A percentile compares a stretch with the other conserved stretches of the same genome.
These are phyloP conservation scores for Thalassiosira gravida DNA, from an alignment of 352 stramenopile genomes.

Conservation along the genomic window DNA sequence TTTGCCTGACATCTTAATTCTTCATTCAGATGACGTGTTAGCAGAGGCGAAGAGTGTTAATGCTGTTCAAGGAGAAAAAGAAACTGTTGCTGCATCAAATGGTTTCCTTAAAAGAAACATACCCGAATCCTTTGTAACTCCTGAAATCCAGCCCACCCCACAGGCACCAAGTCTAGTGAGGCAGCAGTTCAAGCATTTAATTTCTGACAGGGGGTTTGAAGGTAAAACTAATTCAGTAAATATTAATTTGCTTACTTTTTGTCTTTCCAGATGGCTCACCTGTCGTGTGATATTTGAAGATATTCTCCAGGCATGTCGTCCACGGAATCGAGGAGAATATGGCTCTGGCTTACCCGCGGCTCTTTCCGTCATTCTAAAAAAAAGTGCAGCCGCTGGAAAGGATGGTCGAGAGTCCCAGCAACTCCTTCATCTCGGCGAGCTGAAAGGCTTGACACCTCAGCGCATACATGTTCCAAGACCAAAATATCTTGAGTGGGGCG, in stretches of 20 bases:
- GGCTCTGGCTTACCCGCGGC: slow-evolving; percentile 44
- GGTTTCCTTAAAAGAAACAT: slow-evolving; percentile 36
- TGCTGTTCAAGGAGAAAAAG: slow-evolving; percentile 29
- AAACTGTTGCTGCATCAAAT: slow-evolving; percentile 46
- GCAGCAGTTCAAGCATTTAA: slow-evolving; percentile 74
- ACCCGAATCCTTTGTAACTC: slow-evolving; percentile 6
- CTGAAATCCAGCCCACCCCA: slow-evolving; percentile 29
- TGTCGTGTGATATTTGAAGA: no score
- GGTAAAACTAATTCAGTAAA: no score
- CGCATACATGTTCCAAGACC: slow-evolving; percentile 22
- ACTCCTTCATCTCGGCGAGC: not conserved
- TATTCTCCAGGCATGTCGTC: slow-evolving; percentile 83
- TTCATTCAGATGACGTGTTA: slow-evolving; percentile 21
- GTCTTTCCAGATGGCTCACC: no score
- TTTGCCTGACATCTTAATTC: not conserved
- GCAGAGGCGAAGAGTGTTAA: slow-evolving; percentile 20
- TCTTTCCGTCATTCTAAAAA: slow-evolving; percentile 46
- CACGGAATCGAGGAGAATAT: slow-evolving; percentile 62
- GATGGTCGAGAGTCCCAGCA: not conserved
- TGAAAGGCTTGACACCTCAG: slow-evolving; percentile 12
- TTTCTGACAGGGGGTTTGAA: slow-evolving; percentile 76
- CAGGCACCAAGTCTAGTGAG: slow-evolving; percentile 15
- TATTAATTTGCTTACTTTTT: no score
- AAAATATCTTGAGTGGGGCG: slow-evolving; percentile 72
- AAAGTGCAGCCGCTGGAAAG: slow-evolving; percentile 3